Percentiles rank a stretch among this genome's conserved stretches.
Evolutionary conservation across 129 eudicot genomes (phyloP).

Genomic region (Tagetes erecta): DNA sequence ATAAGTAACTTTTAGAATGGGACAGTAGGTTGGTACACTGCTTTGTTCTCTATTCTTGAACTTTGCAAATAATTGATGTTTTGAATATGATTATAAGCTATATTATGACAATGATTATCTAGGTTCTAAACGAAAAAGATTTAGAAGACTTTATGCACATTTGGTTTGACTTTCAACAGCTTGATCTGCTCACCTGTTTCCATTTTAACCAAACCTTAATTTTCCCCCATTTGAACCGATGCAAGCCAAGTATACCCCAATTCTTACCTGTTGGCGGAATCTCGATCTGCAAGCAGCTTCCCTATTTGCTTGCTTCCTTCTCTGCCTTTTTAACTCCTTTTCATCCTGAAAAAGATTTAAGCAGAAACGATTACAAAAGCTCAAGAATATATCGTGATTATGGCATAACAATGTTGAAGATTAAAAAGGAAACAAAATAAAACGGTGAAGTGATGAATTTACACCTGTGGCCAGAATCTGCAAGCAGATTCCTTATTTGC

Average conservation of each 20-base stretch:
- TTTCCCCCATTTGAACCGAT: background rate
- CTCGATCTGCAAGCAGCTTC: slow-evolving; percentile 97
- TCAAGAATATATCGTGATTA: too few relatives aligned
- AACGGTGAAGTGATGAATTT: too few relatives aligned
- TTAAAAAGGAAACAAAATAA: too few relatives aligned
- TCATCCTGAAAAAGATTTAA: slow-evolving; percentile 53
- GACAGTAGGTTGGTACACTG: background rate
- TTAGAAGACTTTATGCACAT: background rate
- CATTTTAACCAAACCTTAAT: background rate
- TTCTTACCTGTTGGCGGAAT: slow-evolving; percentile 78
- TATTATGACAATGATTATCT: background rate
- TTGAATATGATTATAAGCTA: too few relatives aligned
- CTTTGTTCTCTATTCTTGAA: background rate
- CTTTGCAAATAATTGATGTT: background rate
- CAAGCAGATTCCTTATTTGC: slow-evolving; percentile 98
- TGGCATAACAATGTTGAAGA: too few relatives aligned
- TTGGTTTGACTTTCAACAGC: background rate
- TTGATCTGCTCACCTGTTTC: background rate
- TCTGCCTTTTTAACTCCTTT: slow-evolving; percentile 87
- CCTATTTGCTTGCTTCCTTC: slow-evolving; percentile 93
- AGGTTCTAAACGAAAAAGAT: background rate
- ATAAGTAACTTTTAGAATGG: background rate
- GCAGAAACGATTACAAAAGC: too few relatives aligned
- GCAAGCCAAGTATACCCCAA: background rate
- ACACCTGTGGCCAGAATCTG: slow-evolving; percentile 35